These are phyloP conservation scores for Heliosperma pusillum DNA, from an alignment of 148 eudicot genomes.

Conservation along the genomic window DNA sequence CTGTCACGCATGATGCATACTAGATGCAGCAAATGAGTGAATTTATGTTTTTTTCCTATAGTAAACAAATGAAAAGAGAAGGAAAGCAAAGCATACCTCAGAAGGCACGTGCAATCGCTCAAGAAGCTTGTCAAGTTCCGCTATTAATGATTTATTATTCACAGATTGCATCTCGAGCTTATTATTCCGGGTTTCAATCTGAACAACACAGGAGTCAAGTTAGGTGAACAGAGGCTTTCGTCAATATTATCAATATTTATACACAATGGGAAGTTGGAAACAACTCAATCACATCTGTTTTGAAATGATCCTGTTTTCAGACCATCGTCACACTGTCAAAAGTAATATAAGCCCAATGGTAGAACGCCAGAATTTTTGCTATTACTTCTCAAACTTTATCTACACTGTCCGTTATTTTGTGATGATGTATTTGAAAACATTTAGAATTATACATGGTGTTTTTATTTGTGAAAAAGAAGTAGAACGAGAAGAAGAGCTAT, in stretches of 20 bases:
- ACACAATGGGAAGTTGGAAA: neutral
- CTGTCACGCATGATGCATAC: slow-evolving; percentile 76
- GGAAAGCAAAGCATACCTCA: slow-evolving; percentile 43
- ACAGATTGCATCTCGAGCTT: slow-evolving; percentile 96
- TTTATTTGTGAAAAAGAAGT: no score
- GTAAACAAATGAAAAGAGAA: neutral
- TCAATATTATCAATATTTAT: neutral
- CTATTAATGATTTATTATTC: slow-evolving; percentile 72
- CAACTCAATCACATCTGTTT: neutral
- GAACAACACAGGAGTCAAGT: slow-evolving; percentile 19
- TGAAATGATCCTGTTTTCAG: no score
- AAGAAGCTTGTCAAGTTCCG: slow-evolving; percentile 94
- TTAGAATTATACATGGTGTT: no score
- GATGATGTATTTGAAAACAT: no score
- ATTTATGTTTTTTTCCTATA: neutral
- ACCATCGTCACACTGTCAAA: neutral
- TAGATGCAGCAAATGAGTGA: slow-evolving; percentile 31
- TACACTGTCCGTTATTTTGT: no score
- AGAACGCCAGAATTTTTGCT: neutral
- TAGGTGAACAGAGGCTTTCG: neutral
- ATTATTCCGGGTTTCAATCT: slow-evolving; percentile 96
- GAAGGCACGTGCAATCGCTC: slow-evolving; percentile 75
- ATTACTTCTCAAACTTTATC: neutral
- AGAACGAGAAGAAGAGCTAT: no score
- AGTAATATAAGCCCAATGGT: neutral